Percentiles rank a stretch among this genome's conserved stretches.
Conservation (phyloP, 2,329 filamentous ascomycete genomes). For the Trichophyton rubrum region DNA sequence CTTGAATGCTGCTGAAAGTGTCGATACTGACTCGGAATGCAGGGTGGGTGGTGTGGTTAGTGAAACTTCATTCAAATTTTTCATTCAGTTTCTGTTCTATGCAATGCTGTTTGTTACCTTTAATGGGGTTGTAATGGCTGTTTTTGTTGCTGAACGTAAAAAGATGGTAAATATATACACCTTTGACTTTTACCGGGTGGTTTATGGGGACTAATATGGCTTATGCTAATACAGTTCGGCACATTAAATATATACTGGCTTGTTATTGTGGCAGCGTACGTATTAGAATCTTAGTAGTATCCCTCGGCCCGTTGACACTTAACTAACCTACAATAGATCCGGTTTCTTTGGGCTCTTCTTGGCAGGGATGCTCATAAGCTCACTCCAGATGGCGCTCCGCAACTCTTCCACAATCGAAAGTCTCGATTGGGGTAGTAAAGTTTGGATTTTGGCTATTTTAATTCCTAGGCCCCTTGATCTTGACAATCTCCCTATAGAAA, state of each 20-base stretch:
- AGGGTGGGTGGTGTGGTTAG: slow-evolving; percentile 87
- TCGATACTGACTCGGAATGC: background rate
- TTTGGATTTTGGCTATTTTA: slow-evolving; percentile 62
- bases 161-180: slow-evolving; percentile 27
- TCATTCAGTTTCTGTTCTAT: slow-evolving; percentile 75
- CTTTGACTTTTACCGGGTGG: background rate
- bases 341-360: slow-evolving; percentile 72
- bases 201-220: slow-evolving; percentile 4
- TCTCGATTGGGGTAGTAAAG: slow-evolving; percentile 47
- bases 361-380: slow-evolving; percentile 61
- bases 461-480: slow-evolving; percentile 41
- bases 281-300: background rate
- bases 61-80: slow-evolving; percentile 81
- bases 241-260: slow-evolving; percentile 49
- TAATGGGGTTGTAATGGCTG: slow-evolving; percentile 50
- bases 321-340: slow-evolving; percentile 27
- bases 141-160: slow-evolving; percentile 48
- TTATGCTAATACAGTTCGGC: slow-evolving; percentile 18
- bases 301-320: slow-evolving; percentile 10
- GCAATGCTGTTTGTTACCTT: slow-evolving; percentile 55
- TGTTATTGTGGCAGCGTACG: slow-evolving; percentile 51
- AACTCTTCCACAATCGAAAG: slow-evolving; percentile 82
- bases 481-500: slow-evolving; percentile 25
- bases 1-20: background rate
- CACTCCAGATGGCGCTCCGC: slow-evolving; percentile 53